Evolutionary conservation across 1,139 yeast species (phyloP).

Genomic region (Taiozyma sp.): DNA sequence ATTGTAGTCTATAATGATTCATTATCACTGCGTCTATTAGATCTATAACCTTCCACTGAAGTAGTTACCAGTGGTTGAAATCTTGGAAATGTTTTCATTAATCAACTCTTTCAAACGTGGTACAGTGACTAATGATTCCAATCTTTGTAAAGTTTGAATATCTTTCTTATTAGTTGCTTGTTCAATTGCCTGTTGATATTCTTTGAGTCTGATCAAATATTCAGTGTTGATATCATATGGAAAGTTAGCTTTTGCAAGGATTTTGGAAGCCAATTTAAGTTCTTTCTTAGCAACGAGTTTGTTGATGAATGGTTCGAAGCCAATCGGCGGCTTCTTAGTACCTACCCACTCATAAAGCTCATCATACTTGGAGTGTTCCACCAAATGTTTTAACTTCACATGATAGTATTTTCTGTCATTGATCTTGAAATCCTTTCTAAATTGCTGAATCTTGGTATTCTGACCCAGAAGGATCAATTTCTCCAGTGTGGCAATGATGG

Average conservation of each 20-base stretch:
- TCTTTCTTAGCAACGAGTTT: slow-evolving; percentile 13
- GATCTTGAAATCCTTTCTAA: slow-evolving; percentile 60
- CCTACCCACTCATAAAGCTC: slow-evolving; percentile 47
- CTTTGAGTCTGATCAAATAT: slow-evolving; percentile 49
- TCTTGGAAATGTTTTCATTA: slow-evolving; percentile 3
- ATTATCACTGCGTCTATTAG: background rate
- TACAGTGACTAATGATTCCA: slow-evolving; percentile 4
- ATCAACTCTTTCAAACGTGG: slow-evolving; percentile 8
- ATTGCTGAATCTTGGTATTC: slow-evolving; percentile 47
- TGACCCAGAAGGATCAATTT: slow-evolving; percentile 56
- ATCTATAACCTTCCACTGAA: background rate
- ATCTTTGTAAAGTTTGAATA: slow-evolving; percentile 5
- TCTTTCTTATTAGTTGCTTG: slow-evolving; percentile 61
- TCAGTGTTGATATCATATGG: slow-evolving; percentile 34
- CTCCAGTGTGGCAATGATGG: slow-evolving; percentile 53
- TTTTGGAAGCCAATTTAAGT: slow-evolving; percentile 12
- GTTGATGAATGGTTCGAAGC: slow-evolving; percentile 61
- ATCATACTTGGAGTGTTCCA: slow-evolving; percentile 53
- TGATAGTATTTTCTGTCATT: slow-evolving; percentile 62
- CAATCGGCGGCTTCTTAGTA: slow-evolving; percentile 63
- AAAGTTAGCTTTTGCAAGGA: slow-evolving; percentile 8
- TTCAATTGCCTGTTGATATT: slow-evolving; percentile 50
- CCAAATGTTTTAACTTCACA: slow-evolving; percentile 51
- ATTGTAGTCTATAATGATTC: background rate
- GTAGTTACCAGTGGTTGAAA: slow-evolving; percentile 1